These are phyloP conservation scores for Silybum marianum DNA, from an alignment of 129 eudicot genomes.

Conservation along the genomic window DNA sequence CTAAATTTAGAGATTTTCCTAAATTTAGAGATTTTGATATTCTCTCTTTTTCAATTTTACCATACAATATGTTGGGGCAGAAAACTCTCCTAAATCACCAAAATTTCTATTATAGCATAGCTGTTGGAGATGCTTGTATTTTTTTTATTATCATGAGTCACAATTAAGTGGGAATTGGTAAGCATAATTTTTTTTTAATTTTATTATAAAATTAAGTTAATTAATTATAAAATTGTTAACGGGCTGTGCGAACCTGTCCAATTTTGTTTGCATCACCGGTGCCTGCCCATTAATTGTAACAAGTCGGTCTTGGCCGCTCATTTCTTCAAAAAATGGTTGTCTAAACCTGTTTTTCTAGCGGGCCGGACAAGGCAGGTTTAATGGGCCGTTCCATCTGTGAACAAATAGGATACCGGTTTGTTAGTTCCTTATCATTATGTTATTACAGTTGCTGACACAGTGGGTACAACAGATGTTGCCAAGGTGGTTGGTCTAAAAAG, in stretches of 20 bases:
- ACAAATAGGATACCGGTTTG: neutral
- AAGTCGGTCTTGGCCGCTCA: neutral
- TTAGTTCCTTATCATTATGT: conserved; percentile 55
- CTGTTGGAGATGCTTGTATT: no score
- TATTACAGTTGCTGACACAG: conserved; percentile 55
- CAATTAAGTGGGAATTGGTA: neutral
- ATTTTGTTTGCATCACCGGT: neutral
- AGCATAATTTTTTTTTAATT: neutral
- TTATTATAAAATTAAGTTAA: neutral
- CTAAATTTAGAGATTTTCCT: no score
- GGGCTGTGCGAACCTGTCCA: neutral
- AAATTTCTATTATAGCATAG: no score
- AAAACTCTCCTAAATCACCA: no score
- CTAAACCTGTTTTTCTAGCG: neutral
- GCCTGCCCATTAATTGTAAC: neutral
- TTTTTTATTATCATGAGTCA: neutral
- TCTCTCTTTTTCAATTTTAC: no score
- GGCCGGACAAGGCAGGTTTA: neutral
- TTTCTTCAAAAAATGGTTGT: neutral
- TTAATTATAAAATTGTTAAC: neutral
- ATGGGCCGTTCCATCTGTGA: neutral
- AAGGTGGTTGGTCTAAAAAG: conserved; percentile 80
- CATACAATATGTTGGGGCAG: no score
- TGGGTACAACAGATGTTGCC: conserved; percentile 46
- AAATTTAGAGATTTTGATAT: no score